Percentiles rank a stretch among this genome's conserved stretches.
Evolutionary conservation across 164 flowering plant species (phyloP).

Genomic region (Chimonanthus salicifolius): DNA sequence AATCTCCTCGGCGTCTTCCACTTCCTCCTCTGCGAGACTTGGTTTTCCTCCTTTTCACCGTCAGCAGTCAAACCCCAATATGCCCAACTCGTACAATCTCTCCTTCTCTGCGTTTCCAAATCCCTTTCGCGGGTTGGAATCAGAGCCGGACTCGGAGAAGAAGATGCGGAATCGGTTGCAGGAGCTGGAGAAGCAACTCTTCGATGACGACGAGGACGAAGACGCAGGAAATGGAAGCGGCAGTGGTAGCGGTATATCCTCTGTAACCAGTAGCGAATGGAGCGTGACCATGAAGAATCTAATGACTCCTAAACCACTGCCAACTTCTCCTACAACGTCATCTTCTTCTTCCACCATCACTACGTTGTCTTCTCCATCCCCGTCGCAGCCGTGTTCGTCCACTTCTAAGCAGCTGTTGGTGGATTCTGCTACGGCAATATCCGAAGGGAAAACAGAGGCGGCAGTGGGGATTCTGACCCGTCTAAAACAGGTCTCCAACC

Average conservation of each 20-base stretch:
- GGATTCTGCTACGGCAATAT: constrained; percentile 65
- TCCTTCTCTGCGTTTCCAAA: constrained; percentile 13
- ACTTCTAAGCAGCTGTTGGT: constrained; percentile 41
- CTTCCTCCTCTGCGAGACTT: constrained; percentile 12
- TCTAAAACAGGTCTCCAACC: constrained; percentile 27
- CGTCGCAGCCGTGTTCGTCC: constrained; percentile 2
- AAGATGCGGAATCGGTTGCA: constrained; percentile 53
- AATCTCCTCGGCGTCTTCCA: constrained; percentile 11
- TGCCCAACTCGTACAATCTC: constrained; percentile 8
- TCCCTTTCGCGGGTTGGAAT: background rate
- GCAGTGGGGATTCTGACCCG: constrained; percentile 56
- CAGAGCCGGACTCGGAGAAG: constrained; percentile 38
- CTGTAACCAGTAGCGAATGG: constrained; percentile 67
- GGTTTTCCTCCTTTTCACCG: constrained; percentile 31
- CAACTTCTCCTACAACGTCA: constrained; percentile 25
- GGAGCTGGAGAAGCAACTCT: constrained; percentile 67
- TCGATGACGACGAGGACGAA: constrained; percentile 52
- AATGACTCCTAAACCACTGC: constrained; percentile 24
- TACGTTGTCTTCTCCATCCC: constrained; percentile 7
- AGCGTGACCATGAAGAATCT: constrained; percentile 69
- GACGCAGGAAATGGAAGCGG: no score
- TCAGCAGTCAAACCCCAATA: constrained; percentile 1
- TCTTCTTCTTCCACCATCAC: constrained; percentile 32
- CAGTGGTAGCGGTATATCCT: constrained; percentile 34
- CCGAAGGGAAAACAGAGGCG: constrained; percentile 48